Conservation (phyloP, 2,329 filamentous ascomycete genomes). For the Pseudonectria buxi region DNA sequence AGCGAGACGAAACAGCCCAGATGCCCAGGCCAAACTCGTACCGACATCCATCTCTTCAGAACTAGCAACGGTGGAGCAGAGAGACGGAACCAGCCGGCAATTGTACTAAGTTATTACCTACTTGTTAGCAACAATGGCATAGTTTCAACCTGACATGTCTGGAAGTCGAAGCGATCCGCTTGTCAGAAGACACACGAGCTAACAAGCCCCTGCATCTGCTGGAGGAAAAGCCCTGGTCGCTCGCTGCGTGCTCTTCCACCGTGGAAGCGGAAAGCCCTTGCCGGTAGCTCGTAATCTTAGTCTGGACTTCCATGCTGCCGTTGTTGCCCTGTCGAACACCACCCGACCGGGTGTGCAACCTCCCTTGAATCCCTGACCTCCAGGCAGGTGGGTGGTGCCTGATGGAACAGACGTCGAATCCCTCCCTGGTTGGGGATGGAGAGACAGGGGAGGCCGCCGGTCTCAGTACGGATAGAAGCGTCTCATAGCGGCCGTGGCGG, state of each 20-base stretch:
- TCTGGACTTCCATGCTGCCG: slow-evolving; percentile 10
- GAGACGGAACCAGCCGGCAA: slow-evolving; percentile 13
- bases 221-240: slow-evolving; percentile 11
- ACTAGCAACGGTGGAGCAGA: slow-evolving; percentile 10
- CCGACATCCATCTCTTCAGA: slow-evolving; percentile 12
- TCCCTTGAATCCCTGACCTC: slow-evolving; percentile 12
- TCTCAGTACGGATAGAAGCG: slow-evolving; percentile 13
- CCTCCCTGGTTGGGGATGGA: slow-evolving; percentile 4
- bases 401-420: slow-evolving; percentile 13
- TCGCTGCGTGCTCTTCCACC: slow-evolving; percentile 18
- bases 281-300: slow-evolving; percentile 15
- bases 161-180: slow-evolving; percentile 13
- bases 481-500: slow-evolving; percentile 15
- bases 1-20: slow-evolving; percentile 6
- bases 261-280: slow-evolving; percentile 26
- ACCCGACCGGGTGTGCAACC: slow-evolving; percentile 15
- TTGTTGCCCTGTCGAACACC: slow-evolving; percentile 12
- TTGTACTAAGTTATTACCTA: too few species aligned
- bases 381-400: slow-evolving; percentile 14
- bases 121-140: slow-evolving; percentile 13
- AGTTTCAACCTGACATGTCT: slow-evolving; percentile 13
- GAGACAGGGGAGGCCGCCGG: slow-evolving; percentile 11
- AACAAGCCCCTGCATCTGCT: slow-evolving; percentile 3
- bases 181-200: too few species aligned
- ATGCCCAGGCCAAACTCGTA: slow-evolving; percentile 8